Evolutionary conservation across 106 monocot species (phyloP), one percentile per base, ranked within the genome.

Genomic region (Platanthera zijinensis): DNA sequence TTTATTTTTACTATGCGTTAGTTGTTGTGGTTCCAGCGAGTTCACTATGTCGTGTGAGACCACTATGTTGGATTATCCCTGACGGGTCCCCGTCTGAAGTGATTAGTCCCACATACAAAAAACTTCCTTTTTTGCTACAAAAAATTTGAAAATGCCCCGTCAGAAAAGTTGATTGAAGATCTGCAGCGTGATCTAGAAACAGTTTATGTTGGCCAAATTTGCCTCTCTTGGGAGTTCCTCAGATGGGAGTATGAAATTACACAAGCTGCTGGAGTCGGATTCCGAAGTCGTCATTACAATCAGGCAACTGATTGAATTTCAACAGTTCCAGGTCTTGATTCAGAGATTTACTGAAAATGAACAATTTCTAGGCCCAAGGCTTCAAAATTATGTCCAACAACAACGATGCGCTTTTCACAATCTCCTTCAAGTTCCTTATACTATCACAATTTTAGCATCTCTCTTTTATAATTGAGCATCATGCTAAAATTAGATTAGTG

Each of bases 201-300:
- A 21, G 90, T 92, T 10, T 95, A 92, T 48, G 92, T 95, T 21
- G 92, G 92, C 19, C 95, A 95, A 53, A 74, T 72, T 28, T 95
- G 95, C 45, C 92, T 95, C 50, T 92, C 95, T 46, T 95, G 95
- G 95, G 95, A 95, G 48, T 88, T 95, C 76, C 82, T 95, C 19
- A 71, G 85, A 8, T 95, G 95, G 95, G 92, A 95, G 59, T 95
- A 86, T 45, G 90, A 88, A 88, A 73, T 67, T 83, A 30, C 77
- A 67, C n/a, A 83, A 88, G 8, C 25, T 92, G 19, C 74, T 84
- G 1, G 83, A 86, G 52, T 83, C 88, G 7, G 86, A 89, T 67
- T 74, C 82, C 67, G 61, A 21, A 68, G 48, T 32, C 82, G 69
- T 18, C 80, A 78, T 39, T 95, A 88, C 82, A 90, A 88, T 73